These are phyloP conservation scores for Wickerhamia fluorescens DNA, from an alignment of 805 yeast species.

Conservation along the genomic window DNA sequence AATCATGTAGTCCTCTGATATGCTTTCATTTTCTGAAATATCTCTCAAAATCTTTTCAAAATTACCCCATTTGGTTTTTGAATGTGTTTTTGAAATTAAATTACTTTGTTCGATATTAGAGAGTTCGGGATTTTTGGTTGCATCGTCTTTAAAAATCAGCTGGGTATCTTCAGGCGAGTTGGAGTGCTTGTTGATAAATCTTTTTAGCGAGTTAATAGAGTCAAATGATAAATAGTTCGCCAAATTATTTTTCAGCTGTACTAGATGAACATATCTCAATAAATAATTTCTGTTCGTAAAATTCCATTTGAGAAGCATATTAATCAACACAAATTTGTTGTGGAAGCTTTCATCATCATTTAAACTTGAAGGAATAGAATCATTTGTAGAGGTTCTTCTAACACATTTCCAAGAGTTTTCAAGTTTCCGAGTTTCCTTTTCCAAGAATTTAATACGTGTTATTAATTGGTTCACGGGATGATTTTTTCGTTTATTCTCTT, in stretches of 20 bases:
- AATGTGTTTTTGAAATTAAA: no score
- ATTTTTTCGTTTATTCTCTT: constrained; percentile 6
- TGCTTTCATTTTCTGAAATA: constrained; percentile 12
- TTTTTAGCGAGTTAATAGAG: constrained; percentile 26
- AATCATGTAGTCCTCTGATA: constrained; percentile 33
- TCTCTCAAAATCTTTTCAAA: constrained; percentile 26
- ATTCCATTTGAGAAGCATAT: constrained; percentile 39
- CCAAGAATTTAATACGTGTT: constrained; percentile 15
- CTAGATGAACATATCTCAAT: constrained; percentile 31
- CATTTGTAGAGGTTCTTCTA: background rate
- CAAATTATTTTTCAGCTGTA: constrained; percentile 20
- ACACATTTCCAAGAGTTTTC: background rate
- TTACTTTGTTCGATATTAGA: background rate
- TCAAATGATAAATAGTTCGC: constrained; percentile 28
- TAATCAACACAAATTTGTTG: constrained; percentile 30
- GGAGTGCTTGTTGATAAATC: constrained; percentile 16
- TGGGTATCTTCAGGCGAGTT: constrained; percentile 1
- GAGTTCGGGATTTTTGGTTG: background rate
- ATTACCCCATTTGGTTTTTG: constrained; percentile 12
- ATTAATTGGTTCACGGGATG: constrained; percentile 5
- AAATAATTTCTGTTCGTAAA: constrained; percentile 25
- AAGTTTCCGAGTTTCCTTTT: constrained; percentile 3
- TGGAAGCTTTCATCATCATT: constrained; percentile 16
- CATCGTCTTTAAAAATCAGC: background rate
- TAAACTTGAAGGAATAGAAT: background rate